A percentile compares a stretch with the other conserved stretches of the same genome.
Evolutionary conservation across 495 filamentous ascomycete genomes (phyloP).

Genomic region (Neurospora africana): DNA sequence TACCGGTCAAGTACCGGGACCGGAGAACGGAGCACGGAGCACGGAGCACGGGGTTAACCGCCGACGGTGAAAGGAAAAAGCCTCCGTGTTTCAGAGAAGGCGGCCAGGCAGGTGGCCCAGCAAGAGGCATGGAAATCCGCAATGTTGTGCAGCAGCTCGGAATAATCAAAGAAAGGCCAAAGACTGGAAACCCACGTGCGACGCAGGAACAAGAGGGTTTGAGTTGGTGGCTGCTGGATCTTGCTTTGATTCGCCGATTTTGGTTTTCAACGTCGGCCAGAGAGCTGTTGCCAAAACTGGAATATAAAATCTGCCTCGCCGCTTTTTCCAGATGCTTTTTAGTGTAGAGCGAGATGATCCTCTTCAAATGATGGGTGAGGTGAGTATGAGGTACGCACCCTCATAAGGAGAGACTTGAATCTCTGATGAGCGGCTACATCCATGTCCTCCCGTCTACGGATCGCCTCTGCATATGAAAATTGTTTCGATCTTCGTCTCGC

Average conservation of each 20-base stretch:
- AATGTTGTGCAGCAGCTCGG: background rate
- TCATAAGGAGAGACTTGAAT: background rate
- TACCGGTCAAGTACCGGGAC: background rate
- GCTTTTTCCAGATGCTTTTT: background rate
- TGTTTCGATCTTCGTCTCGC: background rate
- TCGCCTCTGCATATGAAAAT: background rate
- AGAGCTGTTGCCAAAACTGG: background rate
- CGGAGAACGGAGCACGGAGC: background rate
- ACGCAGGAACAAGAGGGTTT: background rate
- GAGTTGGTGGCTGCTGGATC: background rate
- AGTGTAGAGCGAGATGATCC: background rate
- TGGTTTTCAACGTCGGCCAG: background rate
- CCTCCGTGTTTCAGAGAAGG: background rate
- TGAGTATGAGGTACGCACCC: background rate
- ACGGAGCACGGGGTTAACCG: background rate
- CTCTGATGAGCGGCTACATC: background rate
- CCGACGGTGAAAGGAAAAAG: background rate
- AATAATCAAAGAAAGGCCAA: background rate
- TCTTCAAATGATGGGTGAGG: background rate
- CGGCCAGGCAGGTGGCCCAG: background rate
- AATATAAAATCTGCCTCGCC: background rate
- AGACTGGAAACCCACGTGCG: background rate
- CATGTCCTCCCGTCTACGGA: background rate
- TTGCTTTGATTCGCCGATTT: background rate
- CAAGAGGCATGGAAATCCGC: background rate